A percentile compares a stretch with the other conserved stretches of the same genome.
Conservation (phyloP, 345 rosid species). For the Linum trigynum region DNA sequence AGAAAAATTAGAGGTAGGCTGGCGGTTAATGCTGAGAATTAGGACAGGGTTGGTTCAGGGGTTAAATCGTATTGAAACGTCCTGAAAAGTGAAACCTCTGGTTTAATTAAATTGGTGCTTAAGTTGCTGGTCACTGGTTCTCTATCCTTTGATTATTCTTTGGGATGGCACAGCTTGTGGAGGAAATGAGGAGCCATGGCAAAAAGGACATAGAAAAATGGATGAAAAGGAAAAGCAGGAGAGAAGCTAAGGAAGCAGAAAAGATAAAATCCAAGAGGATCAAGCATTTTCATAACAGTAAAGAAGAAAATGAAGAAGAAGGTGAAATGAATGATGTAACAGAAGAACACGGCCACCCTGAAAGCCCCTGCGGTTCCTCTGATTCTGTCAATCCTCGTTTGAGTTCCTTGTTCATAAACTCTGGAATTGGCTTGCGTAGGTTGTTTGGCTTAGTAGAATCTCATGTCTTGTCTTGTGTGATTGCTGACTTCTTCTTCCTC, state of each 20-base stretch:
- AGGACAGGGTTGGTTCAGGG: background rate
- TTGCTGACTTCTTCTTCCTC: no score
- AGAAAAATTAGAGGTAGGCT: background rate
- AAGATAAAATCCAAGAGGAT: background rate
- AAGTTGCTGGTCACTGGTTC: background rate
- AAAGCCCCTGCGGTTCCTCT: slow-evolving; percentile 25
- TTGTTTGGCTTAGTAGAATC: background rate
- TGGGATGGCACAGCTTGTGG: background rate
- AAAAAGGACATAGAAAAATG: slow-evolving; percentile 17
- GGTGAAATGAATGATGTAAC: slow-evolving; percentile 52
- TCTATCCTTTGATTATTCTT: background rate
- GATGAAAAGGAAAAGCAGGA: slow-evolving; percentile 27
- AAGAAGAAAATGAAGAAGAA: slow-evolving; percentile 18
- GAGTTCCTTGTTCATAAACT: background rate
- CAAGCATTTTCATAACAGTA: background rate
- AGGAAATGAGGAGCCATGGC: background rate
- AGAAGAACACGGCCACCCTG: slow-evolving; percentile 48
- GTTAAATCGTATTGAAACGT: background rate
- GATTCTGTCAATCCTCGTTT: slow-evolving; percentile 25
- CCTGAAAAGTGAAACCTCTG: no score
- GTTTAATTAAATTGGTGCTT: background rate
- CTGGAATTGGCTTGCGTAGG: background rate
- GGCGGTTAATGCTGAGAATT: background rate
- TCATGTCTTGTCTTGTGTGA: no score
- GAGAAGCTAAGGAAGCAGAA: slow-evolving; percentile 20